phyloP scores from a whole-genome alignment of 257 asterid species.

The Solanum chaucha region DNA sequence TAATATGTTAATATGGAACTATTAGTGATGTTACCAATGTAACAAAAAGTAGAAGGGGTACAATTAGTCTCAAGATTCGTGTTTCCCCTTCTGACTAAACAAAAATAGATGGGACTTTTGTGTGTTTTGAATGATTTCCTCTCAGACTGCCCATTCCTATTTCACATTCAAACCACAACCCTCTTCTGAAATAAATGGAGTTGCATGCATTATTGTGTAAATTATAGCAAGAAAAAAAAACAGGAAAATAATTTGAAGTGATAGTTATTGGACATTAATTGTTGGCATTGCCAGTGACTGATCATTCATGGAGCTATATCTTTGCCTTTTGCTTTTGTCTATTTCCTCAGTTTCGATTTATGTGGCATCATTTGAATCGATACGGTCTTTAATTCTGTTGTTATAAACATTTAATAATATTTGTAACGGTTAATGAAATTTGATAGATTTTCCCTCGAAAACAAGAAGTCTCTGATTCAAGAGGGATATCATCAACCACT shows the following conservation, averaged over 20 bases:
- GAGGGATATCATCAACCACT: neutral
- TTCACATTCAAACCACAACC: constrained; percentile 1
- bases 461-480: rapidly evolving
- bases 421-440: neutral
- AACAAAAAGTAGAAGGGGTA: too few species aligned
- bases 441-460: neutral
- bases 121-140: neutral
- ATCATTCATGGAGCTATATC: neutral
- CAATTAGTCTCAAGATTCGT: neutral
- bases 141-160: constrained; percentile 22
- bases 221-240: neutral
- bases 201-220: constrained; percentile 5
- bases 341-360: neutral
- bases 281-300: neutral
- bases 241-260: constrained; percentile 22
- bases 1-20: neutral
- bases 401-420: neutral
- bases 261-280: constrained; percentile 30
- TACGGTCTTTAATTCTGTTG: rapidly evolving
- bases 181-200: neutral
- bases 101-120: neutral
- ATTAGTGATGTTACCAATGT: neutral
- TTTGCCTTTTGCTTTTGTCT: neutral
- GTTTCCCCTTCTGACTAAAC: neutral
- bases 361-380: neutral